These are phyloP conservation scores for Carex arenaria DNA, from an alignment of 202 grass and related monocot species.

Conservation along the genomic window DNA sequence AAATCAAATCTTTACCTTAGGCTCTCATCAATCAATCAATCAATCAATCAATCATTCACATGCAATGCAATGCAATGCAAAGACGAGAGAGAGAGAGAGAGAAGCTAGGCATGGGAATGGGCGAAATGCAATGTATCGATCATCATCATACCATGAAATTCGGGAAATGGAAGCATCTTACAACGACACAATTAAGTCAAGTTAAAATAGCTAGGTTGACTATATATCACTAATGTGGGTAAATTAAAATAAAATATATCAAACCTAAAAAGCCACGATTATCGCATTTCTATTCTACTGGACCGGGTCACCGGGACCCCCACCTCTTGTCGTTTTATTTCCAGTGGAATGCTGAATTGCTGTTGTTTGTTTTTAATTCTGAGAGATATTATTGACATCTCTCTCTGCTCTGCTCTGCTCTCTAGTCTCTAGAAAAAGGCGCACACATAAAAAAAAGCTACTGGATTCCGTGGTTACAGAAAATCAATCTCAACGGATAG, in stretches of 20 bases:
- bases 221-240: background rate
- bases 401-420: too few relatives aligned
- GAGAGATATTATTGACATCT: background rate
- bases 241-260: background rate
- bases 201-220: conserved; percentile 14
- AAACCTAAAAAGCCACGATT: background rate
- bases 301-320: background rate
- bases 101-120: conserved; percentile 4
- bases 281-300: background rate
- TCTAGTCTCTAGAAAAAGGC: background rate
- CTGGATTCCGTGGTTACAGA: background rate
- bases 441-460: background rate
- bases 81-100: background rate
- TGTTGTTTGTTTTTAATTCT: too few relatives aligned
- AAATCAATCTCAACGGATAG: background rate
- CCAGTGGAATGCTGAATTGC: background rate
- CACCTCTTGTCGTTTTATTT: background rate
- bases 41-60: background rate
- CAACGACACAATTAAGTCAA: background rate
- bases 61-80: background rate
- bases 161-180: background rate
- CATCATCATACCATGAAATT: background rate
- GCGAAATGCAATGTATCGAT: background rate
- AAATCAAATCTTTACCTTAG: background rate
- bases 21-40: background rate